Base-by-base conservation (phyloP, 2,329 filamentous ascomycete species). In the Sphaerulina musiva region DNA sequence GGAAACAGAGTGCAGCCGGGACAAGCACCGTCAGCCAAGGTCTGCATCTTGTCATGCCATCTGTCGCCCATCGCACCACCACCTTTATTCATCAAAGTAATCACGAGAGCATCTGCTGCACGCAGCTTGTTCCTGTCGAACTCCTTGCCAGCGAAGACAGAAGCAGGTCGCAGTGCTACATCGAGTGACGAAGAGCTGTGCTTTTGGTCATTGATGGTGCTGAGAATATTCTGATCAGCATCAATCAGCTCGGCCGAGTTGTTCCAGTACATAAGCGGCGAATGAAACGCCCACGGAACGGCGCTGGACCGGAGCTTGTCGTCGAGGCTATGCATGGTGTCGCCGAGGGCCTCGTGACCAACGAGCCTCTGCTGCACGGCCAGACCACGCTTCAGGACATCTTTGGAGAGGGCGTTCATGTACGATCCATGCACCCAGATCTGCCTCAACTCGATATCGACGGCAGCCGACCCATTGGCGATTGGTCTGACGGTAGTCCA, bases 341-440 rank as follows among this genome's bases (percentile, higher is more conserved):
- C 48, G 39, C 58, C 62, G 44, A 61, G 46, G 2, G 50, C 59
- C 47, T 66, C 62, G 32, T 73, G 62, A 20, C 84, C 85, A 10
- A 91, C 75, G 2, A 92, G 74, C 54, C 78, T 76, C 64, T 89
- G 77, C 67, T 92, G 87, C 47, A 92, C 76, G 58, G 82, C 76
- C 45, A 92, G 73, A 7, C 86, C 86, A 42, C 80, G 78, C 32
- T 80, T 73, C 43, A 92, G 74, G 9, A 91, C 78, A 6, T 83
- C 74, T 48, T 77, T 76, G 47, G 87, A 76, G 36, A 92, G 76
- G 9, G 86, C 87, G 64, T 83, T 78, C 84, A 91, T 91, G 66
- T 90, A 90, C 68, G 80, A 85, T 58, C 86, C 86, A 65, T 91
- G 86, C 12, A 92, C 79, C 87, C 87, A 92, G 53, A 89, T 80